Base-by-base conservation (phyloP, 2,329 filamentous ascomycete species). In the Cylindrodendrum hubeiense region DNA sequence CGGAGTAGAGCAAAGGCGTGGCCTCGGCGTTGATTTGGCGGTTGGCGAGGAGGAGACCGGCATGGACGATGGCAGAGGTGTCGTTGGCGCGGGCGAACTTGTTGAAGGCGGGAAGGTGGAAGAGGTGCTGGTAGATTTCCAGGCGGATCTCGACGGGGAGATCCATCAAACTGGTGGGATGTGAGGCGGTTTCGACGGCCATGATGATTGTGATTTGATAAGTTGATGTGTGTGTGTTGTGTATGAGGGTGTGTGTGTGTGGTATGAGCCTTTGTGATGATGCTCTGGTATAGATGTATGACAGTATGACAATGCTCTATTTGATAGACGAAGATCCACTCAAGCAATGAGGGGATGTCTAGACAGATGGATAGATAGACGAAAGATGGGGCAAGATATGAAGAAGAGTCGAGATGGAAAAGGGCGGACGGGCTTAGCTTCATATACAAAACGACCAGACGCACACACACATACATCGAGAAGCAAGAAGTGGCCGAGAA, bases 111-210 rank as follows among this genome's bases (percentile, higher is more conserved):
- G 75, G 69, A 47, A 81, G 74, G 67, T 74, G 64, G 60, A 85
- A 81, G 54, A 85, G 82, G 66, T 80, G 72, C 22, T 72, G 63
- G 76, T 84, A 85, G 67, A 85, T 82, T 59, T 84, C 78, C 61
- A 84, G 79, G 41, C 83, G 83, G 69, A 85, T 77, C 71, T 85
- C 83, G 51, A 80, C 69, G 34, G 83, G 82, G 24, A 85, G 78
- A 56, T 76, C 75, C 41, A 85, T 77, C 67, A 85, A 74, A 52
- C 69, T 65, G 19, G 71, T 75, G 47, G 57, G 56, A 22, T 65
- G 70, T 15, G 69, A 34, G 58, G 49, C 53, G 39, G 67, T 63
- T 60, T 64, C 43, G 24, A 65, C 41, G 54, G 71, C 65, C 72
- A 74, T 75, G 62, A 54, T 73, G 66, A 46, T 43, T 28, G 52